These are phyloP conservation scores for Annulohypoxylon maeteangense DNA, from an alignment of 495 filamentous ascomycete species.

Conservation along the genomic window DNA sequence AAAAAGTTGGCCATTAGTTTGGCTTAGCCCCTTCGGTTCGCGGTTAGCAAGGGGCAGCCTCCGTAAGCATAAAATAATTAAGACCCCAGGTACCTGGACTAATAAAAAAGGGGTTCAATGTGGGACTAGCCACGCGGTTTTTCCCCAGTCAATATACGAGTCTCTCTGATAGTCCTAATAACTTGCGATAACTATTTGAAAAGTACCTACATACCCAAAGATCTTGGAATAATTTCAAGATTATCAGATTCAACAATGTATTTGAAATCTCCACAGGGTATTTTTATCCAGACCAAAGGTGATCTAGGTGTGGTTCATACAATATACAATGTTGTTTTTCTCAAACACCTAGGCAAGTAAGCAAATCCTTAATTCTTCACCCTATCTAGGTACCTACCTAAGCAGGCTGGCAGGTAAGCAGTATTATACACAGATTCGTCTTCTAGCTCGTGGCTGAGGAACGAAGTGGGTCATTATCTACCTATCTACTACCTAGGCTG, in stretches of 20 bases:
- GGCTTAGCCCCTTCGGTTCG: slow-evolving; percentile 16
- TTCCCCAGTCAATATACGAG: too few relatives aligned
- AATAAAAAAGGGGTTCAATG: slow-evolving; percentile 1
- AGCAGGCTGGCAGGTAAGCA: background rate
- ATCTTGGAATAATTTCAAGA: too few relatives aligned
- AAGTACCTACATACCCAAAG: too few relatives aligned
- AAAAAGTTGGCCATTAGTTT: slow-evolving; percentile 22
- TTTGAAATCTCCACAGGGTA: too few relatives aligned
- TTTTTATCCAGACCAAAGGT: too few relatives aligned
- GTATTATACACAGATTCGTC: background rate
- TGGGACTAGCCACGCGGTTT: slow-evolving; percentile 1
- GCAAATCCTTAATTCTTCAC: background rate
- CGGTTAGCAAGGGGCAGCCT: slow-evolving; percentile 3
- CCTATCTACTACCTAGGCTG: too few relatives aligned
- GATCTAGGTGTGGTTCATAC: too few relatives aligned
- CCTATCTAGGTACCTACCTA: background rate
- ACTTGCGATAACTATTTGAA: too few relatives aligned
- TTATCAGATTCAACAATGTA: too few relatives aligned
- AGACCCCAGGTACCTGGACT: slow-evolving; percentile 22
- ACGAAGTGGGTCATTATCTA: too few relatives aligned
- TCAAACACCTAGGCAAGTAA: background rate
- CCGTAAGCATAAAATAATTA: slow-evolving; percentile 12
- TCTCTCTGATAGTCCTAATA: too few relatives aligned
- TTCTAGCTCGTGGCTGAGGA: background rate
- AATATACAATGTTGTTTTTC: too few relatives aligned